phyloP scores from a whole-genome alignment of 495 filamentous ascomycete species.

The Penicillium mononematosum region DNA sequence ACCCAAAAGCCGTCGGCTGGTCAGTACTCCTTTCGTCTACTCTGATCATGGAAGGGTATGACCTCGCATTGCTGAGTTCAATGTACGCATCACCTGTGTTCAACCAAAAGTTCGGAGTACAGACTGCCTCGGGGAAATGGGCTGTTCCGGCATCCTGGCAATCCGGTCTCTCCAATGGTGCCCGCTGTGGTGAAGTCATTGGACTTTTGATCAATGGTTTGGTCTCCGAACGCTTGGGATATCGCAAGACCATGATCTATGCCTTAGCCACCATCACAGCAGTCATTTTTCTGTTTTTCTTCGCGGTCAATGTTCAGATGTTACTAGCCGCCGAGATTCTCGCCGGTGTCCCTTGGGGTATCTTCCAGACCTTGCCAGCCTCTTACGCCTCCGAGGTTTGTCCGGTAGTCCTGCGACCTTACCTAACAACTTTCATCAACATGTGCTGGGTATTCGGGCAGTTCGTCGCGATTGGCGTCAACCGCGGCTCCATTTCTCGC shows the following conservation, averaged over 20 bases:
- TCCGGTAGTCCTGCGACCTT: slow-evolving; percentile 64
- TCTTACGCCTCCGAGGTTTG: slow-evolving; percentile 73
- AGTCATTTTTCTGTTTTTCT: slow-evolving; percentile 69
- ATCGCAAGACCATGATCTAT: slow-evolving; percentile 59
- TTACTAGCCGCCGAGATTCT: slow-evolving; percentile 67
- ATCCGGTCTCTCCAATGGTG: slow-evolving; percentile 62
- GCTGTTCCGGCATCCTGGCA: slow-evolving; percentile 57
- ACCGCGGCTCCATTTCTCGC: slow-evolving; percentile 52
- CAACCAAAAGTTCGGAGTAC: slow-evolving; percentile 38
- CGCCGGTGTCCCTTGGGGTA: slow-evolving; percentile 71
- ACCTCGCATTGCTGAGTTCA: slow-evolving; percentile 41
- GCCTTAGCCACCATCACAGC: slow-evolving; percentile 55
- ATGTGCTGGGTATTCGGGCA: slow-evolving; percentile 74
- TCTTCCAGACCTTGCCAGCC: slow-evolving; percentile 69
- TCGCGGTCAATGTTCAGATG: slow-evolving; percentile 58
- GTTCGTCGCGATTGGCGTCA: slow-evolving; percentile 63
- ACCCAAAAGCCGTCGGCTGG: slow-evolving; percentile 50
- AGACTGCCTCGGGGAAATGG: slow-evolving; percentile 33
- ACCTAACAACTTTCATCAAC: slow-evolving; percentile 71
- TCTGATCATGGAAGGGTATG: slow-evolving; percentile 54
- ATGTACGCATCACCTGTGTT: slow-evolving; percentile 39
- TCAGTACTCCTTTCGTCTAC: slow-evolving; percentile 43
- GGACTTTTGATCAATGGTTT: slow-evolving; percentile 66
- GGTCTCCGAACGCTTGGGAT: slow-evolving; percentile 64
- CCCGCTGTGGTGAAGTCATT: slow-evolving; percentile 59